Conservation (phyloP, 2,329 filamentous ascomycete genomes). For the Exophiala dermatitidis region DNA sequence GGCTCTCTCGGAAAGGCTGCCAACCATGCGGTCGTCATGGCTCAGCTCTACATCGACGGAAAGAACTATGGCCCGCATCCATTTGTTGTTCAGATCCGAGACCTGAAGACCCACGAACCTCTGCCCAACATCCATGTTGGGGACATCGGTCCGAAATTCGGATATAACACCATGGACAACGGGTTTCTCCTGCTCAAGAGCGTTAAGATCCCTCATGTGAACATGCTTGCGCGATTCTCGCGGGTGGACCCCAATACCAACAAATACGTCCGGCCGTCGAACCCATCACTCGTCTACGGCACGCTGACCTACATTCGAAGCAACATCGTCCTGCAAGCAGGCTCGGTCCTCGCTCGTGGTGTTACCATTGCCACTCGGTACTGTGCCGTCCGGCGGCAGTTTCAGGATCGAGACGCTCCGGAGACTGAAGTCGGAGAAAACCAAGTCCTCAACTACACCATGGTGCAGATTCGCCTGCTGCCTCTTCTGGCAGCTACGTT, state of each 20-base stretch:
- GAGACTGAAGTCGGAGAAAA: slow-evolving; percentile 56
- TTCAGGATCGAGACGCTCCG: slow-evolving; percentile 64
- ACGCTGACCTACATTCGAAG: slow-evolving; percentile 70
- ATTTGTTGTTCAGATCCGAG: slow-evolving; percentile 68
- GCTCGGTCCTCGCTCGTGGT: slow-evolving; percentile 63
- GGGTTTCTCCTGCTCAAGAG: slow-evolving; percentile 72
- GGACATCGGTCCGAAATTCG: slow-evolving; percentile 74
- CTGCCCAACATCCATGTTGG: slow-evolving; percentile 65
- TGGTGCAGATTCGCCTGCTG: slow-evolving; percentile 67
- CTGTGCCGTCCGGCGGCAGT: slow-evolving; percentile 66
- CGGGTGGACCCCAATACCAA: slow-evolving; percentile 60
- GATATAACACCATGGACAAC: slow-evolving; percentile 77
- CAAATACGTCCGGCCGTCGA: slow-evolving; percentile 60
- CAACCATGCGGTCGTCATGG: slow-evolving; percentile 72
- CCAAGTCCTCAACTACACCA: slow-evolving; percentile 72
- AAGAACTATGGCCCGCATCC: slow-evolving; percentile 68
- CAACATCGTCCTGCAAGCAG: slow-evolving; percentile 66
- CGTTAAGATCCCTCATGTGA: slow-evolving; percentile 65
- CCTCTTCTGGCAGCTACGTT: slow-evolving; percentile 67
- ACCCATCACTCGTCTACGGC: slow-evolving; percentile 63
- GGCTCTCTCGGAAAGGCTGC: slow-evolving; percentile 68
- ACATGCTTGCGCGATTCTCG: slow-evolving; percentile 67
- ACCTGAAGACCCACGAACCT: slow-evolving; percentile 61
- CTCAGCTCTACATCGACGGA: slow-evolving; percentile 62
- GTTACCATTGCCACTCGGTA: slow-evolving; percentile 73